Conservation (phyloP, 192 early-diverging fungal genomes). For the Rhizoclosmatium globosum region DNA sequence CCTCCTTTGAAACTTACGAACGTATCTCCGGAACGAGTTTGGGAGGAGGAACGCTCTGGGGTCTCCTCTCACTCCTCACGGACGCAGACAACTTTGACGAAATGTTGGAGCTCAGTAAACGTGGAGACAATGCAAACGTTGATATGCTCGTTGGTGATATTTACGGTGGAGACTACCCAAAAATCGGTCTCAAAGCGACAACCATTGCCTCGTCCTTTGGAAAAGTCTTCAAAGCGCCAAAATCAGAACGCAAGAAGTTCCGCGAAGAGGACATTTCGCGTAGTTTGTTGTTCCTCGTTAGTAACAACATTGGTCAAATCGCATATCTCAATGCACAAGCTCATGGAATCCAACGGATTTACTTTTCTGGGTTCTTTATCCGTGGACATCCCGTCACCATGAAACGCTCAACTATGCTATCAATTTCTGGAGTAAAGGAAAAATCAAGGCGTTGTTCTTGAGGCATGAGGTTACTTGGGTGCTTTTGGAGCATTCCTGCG, state of each 20-base stretch:
- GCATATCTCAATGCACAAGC: slow-evolving; percentile 95
- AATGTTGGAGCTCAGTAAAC: slow-evolving; percentile 81
- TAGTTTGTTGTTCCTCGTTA: slow-evolving; percentile 93
- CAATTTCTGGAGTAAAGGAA: slow-evolving; percentile 96
- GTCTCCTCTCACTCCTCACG: slow-evolving; percentile 87
- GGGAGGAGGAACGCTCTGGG: slow-evolving; percentile 97
- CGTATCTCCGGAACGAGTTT: slow-evolving; percentile 82
- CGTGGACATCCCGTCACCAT: slow-evolving; percentile 95
- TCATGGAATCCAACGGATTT: slow-evolving; percentile 88
- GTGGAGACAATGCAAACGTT: slow-evolving; percentile 91
- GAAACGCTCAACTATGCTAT: slow-evolving; percentile 97
- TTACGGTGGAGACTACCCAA: slow-evolving; percentile 79
- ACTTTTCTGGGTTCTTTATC: slow-evolving; percentile 99
- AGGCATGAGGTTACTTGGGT: slow-evolving; percentile 97
- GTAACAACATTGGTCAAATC: slow-evolving; percentile 99
- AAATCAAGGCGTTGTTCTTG: slow-evolving; percentile 92
- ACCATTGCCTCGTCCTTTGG: slow-evolving; percentile 96
- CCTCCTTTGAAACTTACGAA: slow-evolving; percentile 82
- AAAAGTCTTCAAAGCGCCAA: slow-evolving; percentile 91
- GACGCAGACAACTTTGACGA: slow-evolving; percentile 88
- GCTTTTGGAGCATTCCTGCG: slow-evolving; percentile 89
- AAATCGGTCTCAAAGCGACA: slow-evolving; percentile 91
- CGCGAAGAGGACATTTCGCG: slow-evolving; percentile 84
- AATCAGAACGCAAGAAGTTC: slow-evolving; percentile 69
- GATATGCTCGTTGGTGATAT: slow-evolving; percentile 90